Evolutionary conservation across 441 rosid genomes (phyloP).

Genomic region (Aleurites moluccanus): DNA sequence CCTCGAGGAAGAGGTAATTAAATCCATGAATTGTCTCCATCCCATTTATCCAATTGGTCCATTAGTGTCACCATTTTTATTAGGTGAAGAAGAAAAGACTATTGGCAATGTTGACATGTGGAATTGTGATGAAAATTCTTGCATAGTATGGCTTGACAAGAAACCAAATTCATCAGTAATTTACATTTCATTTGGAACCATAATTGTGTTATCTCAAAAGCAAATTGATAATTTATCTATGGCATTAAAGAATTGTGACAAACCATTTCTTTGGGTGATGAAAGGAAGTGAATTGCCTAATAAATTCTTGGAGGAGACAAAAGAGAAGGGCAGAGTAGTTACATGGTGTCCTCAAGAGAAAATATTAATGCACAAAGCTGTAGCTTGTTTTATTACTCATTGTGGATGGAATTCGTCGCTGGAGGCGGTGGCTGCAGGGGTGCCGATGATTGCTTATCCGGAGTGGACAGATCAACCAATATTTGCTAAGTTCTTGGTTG

Average conservation of each 20-base stretch:
- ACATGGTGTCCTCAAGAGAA: conserved; percentile 73
- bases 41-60: conserved; percentile 62
- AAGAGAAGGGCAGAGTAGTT: conserved; percentile 50
- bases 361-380: conserved; percentile 57
- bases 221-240: conserved; percentile 58
- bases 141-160: conserved; percentile 69
- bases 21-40: conserved; percentile 43
- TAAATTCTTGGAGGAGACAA: conserved; percentile 47
- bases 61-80: conserved; percentile 42
- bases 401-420: conserved; percentile 82
- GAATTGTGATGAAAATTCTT: conserved; percentile 36
- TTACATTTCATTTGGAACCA: conserved; percentile 67
- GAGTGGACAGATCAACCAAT: conserved; percentile 84
- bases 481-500: conserved; percentile 48
- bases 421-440: conserved; percentile 56
- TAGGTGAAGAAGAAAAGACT: conserved; percentile 44
- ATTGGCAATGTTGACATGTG: conserved; percentile 33
- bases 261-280: conserved; percentile 72
- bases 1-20: conserved; percentile 52
- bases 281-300: conserved; percentile 41
- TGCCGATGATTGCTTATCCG: conserved; percentile 61
- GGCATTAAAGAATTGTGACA: conserved; percentile 42
- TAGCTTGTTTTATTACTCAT: conserved; percentile 67
- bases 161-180: conserved; percentile 56
- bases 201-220: conserved; percentile 50